Base-by-base conservation (phyloP, 345 rosid genomes). In the Turnera subulata region DNA sequence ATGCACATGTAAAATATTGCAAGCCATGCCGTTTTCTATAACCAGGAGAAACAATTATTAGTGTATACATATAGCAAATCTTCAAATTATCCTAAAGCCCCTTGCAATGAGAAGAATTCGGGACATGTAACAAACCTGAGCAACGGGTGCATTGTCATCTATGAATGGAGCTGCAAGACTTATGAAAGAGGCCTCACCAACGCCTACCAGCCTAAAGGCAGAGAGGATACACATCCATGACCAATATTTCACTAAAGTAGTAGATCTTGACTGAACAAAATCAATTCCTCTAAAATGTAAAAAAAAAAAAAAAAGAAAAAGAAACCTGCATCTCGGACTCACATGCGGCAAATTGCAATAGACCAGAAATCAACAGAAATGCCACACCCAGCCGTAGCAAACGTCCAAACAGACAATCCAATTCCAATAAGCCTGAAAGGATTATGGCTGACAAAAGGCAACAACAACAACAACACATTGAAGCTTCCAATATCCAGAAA, bases 81-180 rank as follows among this genome's bases (percentile, higher is more conserved):
- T 37, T 2, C 13, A 1, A 2, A 13, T 37, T 13, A 37, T 37
- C 13, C 40, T 37, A 13, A 37, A 37, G 40, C 40, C 1, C 16
- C n/a, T 9, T 11, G 16, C 7, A 13, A 42, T 29, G 35, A 42
- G 0, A 16, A 42, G 16, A 42, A 42, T 8, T 3, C 5, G 35
- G 45, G 12, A 42, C 1, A 1, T 42, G 4, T 6, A 5, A 1
- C 7, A 42, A 42, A 91, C 98, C 98, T 91, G 82, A 40, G 74
- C 51, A 24, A 48, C 77, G 19, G 98, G 98, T 48, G 98, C 98
- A 68, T 84, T 88, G 56, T 91, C 98, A 64, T 91, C 98, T 24
- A 91, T 91, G 65, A 85, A 91, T 29, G 98, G 98, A 19, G 98
- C 96, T 17, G 98, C 98, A 8, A 91, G 92, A 70, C 98, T 91